Evolutionary conservation across 148 eudicot genomes (phyloP), one percentile per base, ranked within the genome.

Genomic region (Rhododendron ovatum): DNA sequence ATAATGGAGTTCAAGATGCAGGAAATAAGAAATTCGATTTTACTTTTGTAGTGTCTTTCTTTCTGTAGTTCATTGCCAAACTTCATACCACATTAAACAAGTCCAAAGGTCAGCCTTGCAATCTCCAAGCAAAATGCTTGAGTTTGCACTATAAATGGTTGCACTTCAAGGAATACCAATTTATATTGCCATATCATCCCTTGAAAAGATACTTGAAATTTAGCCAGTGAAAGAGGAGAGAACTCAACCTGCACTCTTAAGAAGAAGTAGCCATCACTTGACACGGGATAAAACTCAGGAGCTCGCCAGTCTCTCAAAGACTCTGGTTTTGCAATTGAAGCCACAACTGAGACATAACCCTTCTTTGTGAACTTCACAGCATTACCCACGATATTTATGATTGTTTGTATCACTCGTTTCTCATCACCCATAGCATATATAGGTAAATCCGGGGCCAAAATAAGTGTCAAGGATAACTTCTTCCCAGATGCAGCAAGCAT

Each of bases 341-440:
- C 99, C 73, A 92, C 89, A 80, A 96, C 91, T 69, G 96, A 90
- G 74, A 95, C 86, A 84, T 86, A 89, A 53, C 98, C 99, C 77
- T 94, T 94, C 87, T 93, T 96, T 65, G 98, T 93, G 83, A 94
- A 96, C 88, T 96, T 96, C 48, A 96, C 94, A 83, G 99, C 96
- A 90, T 96, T 96, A n/a, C 99, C 99, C 57, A 89, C 92, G 30
- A 96, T 89, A 88, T 91, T 95, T 83, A 96, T 85, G 81, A 96
- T 85, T 61, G 94, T 91, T 86, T 96, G 99, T 93, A 94, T 89
- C 12, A 96, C 88, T 83, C 98, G 91, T 88, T 94, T 94, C 87
- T 94, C 99, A 88, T 95, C 99, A 71, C 99, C 98, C 77, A 90
- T 67, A 63, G 94, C 99, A 87, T 88, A 88, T 51, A 61, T 91